Evolutionary conservation across 768 basidiomycete genomes (phyloP).

Genomic region (Rickenella mellea): DNA sequence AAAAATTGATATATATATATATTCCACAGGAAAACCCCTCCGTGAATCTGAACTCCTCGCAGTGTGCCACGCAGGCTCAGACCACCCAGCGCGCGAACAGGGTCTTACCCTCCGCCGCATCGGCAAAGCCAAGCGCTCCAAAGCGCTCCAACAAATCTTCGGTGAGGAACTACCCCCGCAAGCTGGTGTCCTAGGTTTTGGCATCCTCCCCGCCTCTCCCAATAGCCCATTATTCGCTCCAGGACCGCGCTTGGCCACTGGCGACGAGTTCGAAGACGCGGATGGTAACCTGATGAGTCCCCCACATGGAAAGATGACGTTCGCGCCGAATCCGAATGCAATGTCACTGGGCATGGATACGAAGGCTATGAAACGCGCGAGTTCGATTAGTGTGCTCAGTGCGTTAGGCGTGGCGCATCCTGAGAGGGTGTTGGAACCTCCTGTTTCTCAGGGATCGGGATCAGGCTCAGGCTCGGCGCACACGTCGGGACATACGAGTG

Average conservation of each 20-base stretch:
- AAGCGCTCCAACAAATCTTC: slow-evolving; percentile 36
- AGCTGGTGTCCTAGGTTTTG: slow-evolving; percentile 6
- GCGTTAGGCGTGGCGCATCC: slow-evolving; percentile 84
- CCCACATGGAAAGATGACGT: background rate
- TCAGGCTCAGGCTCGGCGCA: slow-evolving; percentile 4
- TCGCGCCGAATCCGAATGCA: slow-evolving; percentile 11
- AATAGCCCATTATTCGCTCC: slow-evolving; percentile 20
- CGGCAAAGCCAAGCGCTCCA: slow-evolving; percentile 28
- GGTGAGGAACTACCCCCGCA: slow-evolving; percentile 38
- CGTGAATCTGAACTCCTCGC: slow-evolving; percentile 73
- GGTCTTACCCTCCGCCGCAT: slow-evolving; percentile 67
- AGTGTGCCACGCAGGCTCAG: slow-evolving; percentile 74
- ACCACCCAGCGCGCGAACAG: slow-evolving; percentile 70
- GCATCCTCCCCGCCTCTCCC: slow-evolving; percentile 23
- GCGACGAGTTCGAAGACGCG: slow-evolving; percentile 25
- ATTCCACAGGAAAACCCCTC: slow-evolving; percentile 54
- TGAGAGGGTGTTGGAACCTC: slow-evolving; percentile 51
- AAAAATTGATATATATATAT: slow-evolving; percentile 4
- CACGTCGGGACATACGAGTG: background rate
- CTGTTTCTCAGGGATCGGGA: slow-evolving; percentile 34
- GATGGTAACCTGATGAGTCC: slow-evolving; percentile 18
- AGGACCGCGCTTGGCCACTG: slow-evolving; percentile 10
- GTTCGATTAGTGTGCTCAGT: slow-evolving; percentile 88
- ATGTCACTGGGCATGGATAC: slow-evolving; percentile 8
- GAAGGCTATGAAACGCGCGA: slow-evolving; percentile 69